Percentiles rank a stretch among this genome's conserved stretches.
phyloP scores from a whole-genome alignment of 345 rosid species.

The Heritiera littoralis region DNA sequence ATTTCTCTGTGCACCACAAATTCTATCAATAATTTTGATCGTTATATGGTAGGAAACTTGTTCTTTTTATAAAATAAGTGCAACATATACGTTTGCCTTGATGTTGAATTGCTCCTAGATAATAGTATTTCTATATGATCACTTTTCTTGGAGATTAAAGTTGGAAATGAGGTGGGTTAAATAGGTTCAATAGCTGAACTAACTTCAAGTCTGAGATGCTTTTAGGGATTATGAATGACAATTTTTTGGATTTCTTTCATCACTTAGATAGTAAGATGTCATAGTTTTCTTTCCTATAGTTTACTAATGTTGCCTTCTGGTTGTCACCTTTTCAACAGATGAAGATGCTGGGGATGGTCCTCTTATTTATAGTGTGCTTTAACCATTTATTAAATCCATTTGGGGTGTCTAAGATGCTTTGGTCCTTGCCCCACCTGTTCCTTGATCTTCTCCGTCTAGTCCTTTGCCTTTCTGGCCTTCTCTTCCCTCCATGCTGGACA shows the following conservation, averaged over 20 bases:
- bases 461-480: too few species aligned
- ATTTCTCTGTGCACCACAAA: neutral
- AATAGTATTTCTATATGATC: neutral
- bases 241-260: neutral
- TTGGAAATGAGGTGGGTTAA: conserved; percentile 7
- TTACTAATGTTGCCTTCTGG: neutral
- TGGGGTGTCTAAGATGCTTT: neutral
- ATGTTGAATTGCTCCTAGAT: neutral
- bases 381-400: neutral
- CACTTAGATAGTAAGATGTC: neutral
- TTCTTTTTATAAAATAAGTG: neutral
- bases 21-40: neutral
- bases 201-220: neutral
- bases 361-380: neutral
- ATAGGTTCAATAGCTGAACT: neutral
- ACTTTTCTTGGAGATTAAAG: neutral
- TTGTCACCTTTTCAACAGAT: neutral
- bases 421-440: neutral
- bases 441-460: too few species aligned
- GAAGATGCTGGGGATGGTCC: neutral
- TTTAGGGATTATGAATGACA: conserved; percentile 1
- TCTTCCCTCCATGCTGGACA: too few species aligned
- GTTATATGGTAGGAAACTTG: neutral
- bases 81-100: neutral
- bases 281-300: neutral